These are phyloP conservation scores for Sisymbrium irio DNA, from an alignment of 345 rosid genomes.

Conservation along the genomic window DNA sequence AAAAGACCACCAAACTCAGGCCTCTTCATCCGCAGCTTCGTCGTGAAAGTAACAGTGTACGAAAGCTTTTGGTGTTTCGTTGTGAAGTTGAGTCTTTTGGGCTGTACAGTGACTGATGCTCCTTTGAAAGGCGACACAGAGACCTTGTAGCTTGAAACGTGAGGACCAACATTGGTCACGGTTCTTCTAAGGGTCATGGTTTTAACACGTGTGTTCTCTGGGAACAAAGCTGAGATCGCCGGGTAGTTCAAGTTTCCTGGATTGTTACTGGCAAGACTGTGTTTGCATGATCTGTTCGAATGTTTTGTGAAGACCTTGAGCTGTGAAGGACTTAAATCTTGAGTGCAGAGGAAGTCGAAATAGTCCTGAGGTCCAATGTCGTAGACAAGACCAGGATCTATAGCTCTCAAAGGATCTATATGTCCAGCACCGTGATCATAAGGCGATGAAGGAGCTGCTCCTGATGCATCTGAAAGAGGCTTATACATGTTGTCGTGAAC, in stretches of 20 bases:
- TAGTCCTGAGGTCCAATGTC: conserved; percentile 77
- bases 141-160: conserved; percentile 55
- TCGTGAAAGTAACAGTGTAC: conserved; percentile 60
- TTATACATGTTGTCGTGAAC: conserved; percentile 68
- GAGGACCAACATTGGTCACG: conserved; percentile 79
- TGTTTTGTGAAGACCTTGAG: conserved; percentile 65
- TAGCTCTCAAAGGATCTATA: conserved; percentile 70
- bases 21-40: conserved; percentile 42
- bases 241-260: conserved; percentile 91
- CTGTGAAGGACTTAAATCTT: conserved; percentile 50
- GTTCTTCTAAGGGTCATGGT: conserved; percentile 52
- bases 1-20: conserved; percentile 80
- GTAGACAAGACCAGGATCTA: conserved; percentile 82
- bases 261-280: conserved; percentile 31
- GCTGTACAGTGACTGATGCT: conserved; percentile 51
- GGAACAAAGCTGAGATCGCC: conserved; percentile 74
- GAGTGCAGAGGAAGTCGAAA: conserved; percentile 87
- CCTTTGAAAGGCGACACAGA: conserved; percentile 70
- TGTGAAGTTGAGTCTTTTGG: conserved; percentile 58
- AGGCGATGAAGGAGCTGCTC: conserved; percentile 51
- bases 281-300: conserved; percentile 64
- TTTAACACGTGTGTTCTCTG: conserved; percentile 43
- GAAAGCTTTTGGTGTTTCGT: conserved; percentile 61
- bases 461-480: conserved; percentile 64
- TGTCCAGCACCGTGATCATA: conserved; percentile 91